Evolutionary conservation across 768 basidiomycete species (phyloP).

Genomic region (Fibroporia radiculosa): DNA sequence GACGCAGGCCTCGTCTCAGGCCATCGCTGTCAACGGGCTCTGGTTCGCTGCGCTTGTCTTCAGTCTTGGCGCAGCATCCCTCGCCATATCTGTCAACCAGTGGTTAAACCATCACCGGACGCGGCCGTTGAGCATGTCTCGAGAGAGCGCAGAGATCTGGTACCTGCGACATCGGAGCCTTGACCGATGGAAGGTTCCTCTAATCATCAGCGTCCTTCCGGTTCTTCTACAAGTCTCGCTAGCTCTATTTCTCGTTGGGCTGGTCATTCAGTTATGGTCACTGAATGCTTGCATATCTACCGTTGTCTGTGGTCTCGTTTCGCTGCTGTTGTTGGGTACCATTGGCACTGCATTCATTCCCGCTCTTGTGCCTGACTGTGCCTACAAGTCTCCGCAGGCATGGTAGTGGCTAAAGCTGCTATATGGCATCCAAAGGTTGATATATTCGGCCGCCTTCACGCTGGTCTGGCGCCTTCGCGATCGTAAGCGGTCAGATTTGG

Average conservation of each 20-base stretch:
- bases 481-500: too few species aligned
- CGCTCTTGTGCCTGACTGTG: constrained; percentile 6
- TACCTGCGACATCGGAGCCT: too few species aligned
- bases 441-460: too few species aligned
- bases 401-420: constrained; percentile 11
- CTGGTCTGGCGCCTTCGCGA: too few species aligned
- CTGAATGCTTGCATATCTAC: constrained; percentile 12
- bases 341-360: constrained; percentile 5
- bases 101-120: not conserved
- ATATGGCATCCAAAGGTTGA: too few species aligned
- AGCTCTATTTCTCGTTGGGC: constrained; percentile 13
- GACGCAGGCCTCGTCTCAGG: too few species aligned
- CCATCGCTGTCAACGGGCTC: not conserved
- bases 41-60: constrained; percentile 2
- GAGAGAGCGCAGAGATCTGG: constrained; percentile 14
- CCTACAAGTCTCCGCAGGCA: constrained; percentile 11
- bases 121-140: constrained; percentile 2
- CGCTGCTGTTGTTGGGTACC: not conserved
- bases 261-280: constrained; percentile 16
- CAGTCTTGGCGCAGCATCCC: constrained; percentile 1
- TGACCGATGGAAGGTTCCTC: constrained; percentile 14
- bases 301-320: constrained; percentile 3
- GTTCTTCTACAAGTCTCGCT: constrained; percentile 14
- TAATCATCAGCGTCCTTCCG: constrained; percentile 11
- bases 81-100: constrained; percentile 1